Evolutionary conservation across 225 moss, liverwort and hornwort species (phyloP), one percentile per base, ranked within the genome.

Genomic region (Polytrichum commune): DNA sequence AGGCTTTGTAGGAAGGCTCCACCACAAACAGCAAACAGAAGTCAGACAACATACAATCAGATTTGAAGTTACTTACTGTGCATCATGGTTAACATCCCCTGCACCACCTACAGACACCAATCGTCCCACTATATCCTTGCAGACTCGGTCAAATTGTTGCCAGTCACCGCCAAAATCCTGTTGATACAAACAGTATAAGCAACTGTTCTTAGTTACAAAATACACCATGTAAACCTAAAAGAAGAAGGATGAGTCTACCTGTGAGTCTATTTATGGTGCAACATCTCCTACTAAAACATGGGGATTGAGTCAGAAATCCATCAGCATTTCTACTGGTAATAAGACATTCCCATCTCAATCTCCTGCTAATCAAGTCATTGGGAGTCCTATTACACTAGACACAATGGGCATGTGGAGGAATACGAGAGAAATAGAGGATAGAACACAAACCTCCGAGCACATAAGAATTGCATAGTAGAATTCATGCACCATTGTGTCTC

Each of bases 401-500:
- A 46, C 13, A 16, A 46, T 16, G 4, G 3, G 13, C 13, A 46
- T 46, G 46, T 13, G 0, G 46, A 13, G 13, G 13, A 58, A n/a
- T 58, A 58, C 0, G 4, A 58, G n/a, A n/a, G 24, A 58, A 58
- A 8, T 22, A 58, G 6, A 20, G 20, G 22, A 24, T 20, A n/a
- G 58, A 23, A 24, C 58, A 58, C 66, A 1, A 53, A 96, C 96
- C 96, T 96, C 96, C 19, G 86, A 73, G 66, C 82, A 80, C 68
- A 94, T 25, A 19, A 98, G 87, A 64, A 93, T 80, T 3, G 94
- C 83, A 66, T 90, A 98, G 55, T 98, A 95, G 25, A 98, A 83
- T 55, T 98, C 97, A 74, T 98, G 97, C 69, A 89, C 92, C 24
- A 98, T 67, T 4, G 77, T 77, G 61, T 98, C 97, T 61, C 94